Percentiles rank a stretch among this genome's conserved stretches.
These are phyloP conservation scores for Hypsizygus marmoreus DNA, from an alignment of 768 basidiomycete species.

Conservation along the genomic window DNA sequence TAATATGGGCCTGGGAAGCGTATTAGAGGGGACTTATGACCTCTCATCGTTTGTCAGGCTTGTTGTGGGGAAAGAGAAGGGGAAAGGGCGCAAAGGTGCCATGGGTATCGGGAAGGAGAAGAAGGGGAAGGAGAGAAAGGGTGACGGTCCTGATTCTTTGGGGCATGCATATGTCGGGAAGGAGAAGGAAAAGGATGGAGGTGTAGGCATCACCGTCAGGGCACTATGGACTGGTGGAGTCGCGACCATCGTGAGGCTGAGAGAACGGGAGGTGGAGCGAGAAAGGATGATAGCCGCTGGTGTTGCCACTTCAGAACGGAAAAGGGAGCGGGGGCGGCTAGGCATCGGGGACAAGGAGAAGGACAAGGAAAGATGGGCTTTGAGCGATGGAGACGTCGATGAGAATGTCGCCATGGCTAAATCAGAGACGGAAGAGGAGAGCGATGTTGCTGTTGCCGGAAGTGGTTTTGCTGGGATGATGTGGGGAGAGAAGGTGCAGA, in stretches of 20 bases:
- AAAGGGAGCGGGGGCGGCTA: constrained; percentile 13
- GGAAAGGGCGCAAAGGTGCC: constrained; percentile 19
- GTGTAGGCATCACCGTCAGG: constrained; percentile 38
- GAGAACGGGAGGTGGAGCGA: constrained; percentile 36
- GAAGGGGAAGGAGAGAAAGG: constrained; percentile 23
- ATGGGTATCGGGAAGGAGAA: constrained; percentile 23
- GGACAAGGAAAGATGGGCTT: constrained; percentile 22
- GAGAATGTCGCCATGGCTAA: constrained; percentile 21
- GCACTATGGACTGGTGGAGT: constrained; percentile 49
- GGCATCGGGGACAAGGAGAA: constrained; percentile 19
- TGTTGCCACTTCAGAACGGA: too few relatives aligned
- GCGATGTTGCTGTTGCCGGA: constrained; percentile 29
- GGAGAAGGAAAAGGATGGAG: constrained; percentile 31
- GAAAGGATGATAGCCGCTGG: constrained; percentile 14
- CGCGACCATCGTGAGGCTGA: constrained; percentile 34
- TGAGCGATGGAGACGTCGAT: constrained; percentile 46
- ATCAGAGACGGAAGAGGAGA: constrained; percentile 50
- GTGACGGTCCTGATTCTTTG: constrained; percentile 15
- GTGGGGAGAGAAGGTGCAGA: constrained; percentile 46
- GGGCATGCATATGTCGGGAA: constrained; percentile 12
- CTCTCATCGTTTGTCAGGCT: constrained; percentile 51
- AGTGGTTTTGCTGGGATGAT: constrained; percentile 34
- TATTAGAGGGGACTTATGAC: constrained; percentile 53
- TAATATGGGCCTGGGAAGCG: constrained; percentile 34
- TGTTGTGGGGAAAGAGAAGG: constrained; percentile 37